Base-by-base conservation (phyloP, 2,329 filamentous ascomycete genomes). In the Fusarium poae region DNA sequence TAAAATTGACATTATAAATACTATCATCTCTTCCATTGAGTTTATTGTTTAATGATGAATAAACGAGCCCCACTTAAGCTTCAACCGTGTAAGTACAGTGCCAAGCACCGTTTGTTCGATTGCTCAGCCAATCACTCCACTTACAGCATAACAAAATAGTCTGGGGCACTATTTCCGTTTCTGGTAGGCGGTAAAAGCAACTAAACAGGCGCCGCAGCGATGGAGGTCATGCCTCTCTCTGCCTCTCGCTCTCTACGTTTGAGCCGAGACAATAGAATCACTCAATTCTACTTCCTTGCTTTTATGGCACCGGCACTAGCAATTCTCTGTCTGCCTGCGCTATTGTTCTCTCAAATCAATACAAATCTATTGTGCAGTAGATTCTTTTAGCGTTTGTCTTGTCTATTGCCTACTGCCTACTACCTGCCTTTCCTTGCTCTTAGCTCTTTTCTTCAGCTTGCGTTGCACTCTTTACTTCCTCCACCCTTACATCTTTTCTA, bases 151-250 rank as follows among this genome's bases (percentile, higher is more conserved):
- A 51, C 37, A 55, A 35, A 59, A 62, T 65, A 42, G 55, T 39
- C 23, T 37, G 16, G 50, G 62, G 62, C 65, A 68, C 65, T 72
- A 70, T 72, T 56, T 13, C 72, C 62, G 49, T 20, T 70, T 67
- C 23, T 15, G 63, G 72, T 43, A 75, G 70, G 72, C 72, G 72
- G 72, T 74, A 58, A 75, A 27, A 3, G 27, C 42, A 56, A 51
- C 46, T 71, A 55, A 39, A 43, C 44, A 65, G 51, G 40, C 53
- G 44, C 21, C 61, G 61, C 60, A 56, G 49, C 52, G 57, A 27
- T 27, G 27, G 5, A 62, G 67, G 71, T 72, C 71, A 73, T 74
- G 72, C 63, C 51, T 48, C 59, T 52, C 44, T 54, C 52, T 42
- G 27, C 34, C 44, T 62, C 60, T 57, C 59, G 48, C 32, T 42